Conservation (phyloP, 805 yeast species). For the Starmerella roubikii region DNA sequence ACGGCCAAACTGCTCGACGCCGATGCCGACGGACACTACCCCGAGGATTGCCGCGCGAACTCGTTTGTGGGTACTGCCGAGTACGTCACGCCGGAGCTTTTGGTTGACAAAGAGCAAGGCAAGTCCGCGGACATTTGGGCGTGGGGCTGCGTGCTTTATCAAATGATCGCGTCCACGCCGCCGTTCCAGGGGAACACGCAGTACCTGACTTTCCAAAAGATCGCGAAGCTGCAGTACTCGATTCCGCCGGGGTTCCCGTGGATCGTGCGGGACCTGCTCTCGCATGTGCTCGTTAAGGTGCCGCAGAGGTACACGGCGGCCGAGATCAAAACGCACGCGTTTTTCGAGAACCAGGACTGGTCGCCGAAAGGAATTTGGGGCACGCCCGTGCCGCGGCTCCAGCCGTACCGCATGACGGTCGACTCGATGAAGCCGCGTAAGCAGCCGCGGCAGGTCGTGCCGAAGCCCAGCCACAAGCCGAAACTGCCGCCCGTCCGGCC, state of each 20-base stretch:
- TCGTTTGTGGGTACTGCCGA: slow-evolving; percentile 96
- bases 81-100: slow-evolving; percentile 84
- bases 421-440: slow-evolving; percentile 19
- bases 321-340: slow-evolving; percentile 50
- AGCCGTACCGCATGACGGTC: slow-evolving; percentile 30
- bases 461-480: not conserved
- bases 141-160: slow-evolving; percentile 75
- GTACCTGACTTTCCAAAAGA: slow-evolving; percentile 75
- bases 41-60: slow-evolving; percentile 29
- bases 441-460: slow-evolving; percentile 1
- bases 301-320: slow-evolving; percentile 44
- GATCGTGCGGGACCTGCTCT: slow-evolving; percentile 50
- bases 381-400: slow-evolving; percentile 49
- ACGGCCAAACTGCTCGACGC: slow-evolving; percentile 70
- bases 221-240: slow-evolving; percentile 59
- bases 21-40: slow-evolving; percentile 22
- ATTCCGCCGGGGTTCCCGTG: slow-evolving; percentile 59
- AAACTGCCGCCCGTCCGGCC: too few species aligned
- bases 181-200: slow-evolving; percentile 84
- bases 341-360: slow-evolving; percentile 63
- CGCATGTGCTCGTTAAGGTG: slow-evolving; percentile 56
- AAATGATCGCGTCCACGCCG: slow-evolving; percentile 69
- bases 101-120: slow-evolving; percentile 66
- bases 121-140: slow-evolving; percentile 90
- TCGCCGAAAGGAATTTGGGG: slow-evolving; percentile 60